phyloP scores from a whole-genome alignment of 495 filamentous ascomycete species.

The Endocarpon pusillum region DNA sequence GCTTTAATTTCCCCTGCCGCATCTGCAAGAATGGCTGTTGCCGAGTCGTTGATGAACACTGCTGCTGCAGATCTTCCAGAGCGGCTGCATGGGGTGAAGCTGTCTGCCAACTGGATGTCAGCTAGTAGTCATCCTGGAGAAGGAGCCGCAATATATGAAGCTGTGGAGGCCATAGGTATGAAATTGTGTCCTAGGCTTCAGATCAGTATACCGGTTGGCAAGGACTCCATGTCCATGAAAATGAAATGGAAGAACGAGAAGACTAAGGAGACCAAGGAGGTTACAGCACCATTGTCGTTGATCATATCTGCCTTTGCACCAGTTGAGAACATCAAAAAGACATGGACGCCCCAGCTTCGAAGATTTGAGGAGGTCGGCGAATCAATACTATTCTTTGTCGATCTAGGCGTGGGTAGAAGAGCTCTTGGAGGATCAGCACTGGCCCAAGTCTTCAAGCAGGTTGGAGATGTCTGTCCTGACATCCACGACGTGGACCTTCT shows the following conservation, averaged over 20 bases:
- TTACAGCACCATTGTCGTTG: constrained; percentile 79
- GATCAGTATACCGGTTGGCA: constrained; percentile 86
- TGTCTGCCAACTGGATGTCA: constrained; percentile 98
- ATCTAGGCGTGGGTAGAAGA: constrained; percentile 61
- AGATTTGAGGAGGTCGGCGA: constrained; percentile 77
- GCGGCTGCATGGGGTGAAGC: constrained; percentile 56
- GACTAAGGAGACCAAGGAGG: constrained; percentile 53
- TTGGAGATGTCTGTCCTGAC: constrained; percentile 73
- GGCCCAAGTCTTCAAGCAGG: constrained; percentile 77
- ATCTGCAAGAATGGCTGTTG: constrained; percentile 94
- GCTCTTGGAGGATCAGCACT: constrained; percentile 82
- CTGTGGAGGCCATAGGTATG: constrained; percentile 81
- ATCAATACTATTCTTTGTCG: constrained; percentile 76
- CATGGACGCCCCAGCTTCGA: constrained; percentile 84
- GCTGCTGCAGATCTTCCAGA: constrained; percentile 71
- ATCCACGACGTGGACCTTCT: constrained; percentile 65
- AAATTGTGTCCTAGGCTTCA: constrained; percentile 72
- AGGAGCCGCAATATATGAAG: constrained; percentile 85
- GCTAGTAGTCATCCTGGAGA: constrained; percentile 87
- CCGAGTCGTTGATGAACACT: constrained; percentile 82
- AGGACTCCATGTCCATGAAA: constrained; percentile 98
- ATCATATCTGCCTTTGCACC: constrained; percentile 81
- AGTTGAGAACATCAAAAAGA: constrained; percentile 60
- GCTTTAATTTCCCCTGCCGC: constrained; percentile 83
- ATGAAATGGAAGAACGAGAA: constrained; percentile 77